Percentiles rank a stretch among this genome's conserved stretches.
Evolutionary conservation across 306 rosid genomes (phyloP).

Genomic region (Cucumis cinereus): DNA sequence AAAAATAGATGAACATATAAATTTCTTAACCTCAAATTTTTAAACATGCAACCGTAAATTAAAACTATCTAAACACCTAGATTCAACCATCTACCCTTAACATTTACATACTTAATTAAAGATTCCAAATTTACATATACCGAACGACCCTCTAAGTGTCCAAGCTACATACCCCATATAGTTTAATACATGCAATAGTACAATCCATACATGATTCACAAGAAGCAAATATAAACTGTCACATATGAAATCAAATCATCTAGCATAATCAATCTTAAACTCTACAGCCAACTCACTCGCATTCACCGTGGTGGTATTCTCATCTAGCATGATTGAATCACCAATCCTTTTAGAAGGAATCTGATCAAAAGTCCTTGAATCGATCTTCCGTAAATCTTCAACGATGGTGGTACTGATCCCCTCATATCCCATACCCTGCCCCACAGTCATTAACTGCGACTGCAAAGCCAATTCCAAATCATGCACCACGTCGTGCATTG

Average conservation of each 20-base stretch:
- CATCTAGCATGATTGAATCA: not conserved
- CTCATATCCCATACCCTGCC: not conserved
- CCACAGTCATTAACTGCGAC: not conserved
- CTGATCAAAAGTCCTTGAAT: not conserved
- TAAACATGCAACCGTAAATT: no score
- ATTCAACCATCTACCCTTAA: no score
- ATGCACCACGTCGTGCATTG: conserved; percentile 4
- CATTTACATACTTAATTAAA: no score
- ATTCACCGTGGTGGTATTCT: not conserved
- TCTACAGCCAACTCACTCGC: not conserved
- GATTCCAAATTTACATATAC: no score
- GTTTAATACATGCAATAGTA: no score
- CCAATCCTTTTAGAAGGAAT: not conserved
- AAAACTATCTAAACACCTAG: no score
- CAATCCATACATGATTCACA: no score
- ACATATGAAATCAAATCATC: not conserved
- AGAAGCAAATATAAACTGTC: no score
- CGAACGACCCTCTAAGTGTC: no score
- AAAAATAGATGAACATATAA: no score
- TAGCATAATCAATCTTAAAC: not conserved
- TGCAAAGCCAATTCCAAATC: not conserved
- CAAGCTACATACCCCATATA: no score
- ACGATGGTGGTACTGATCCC: not conserved
- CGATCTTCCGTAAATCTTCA: not conserved
- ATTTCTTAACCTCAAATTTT: no score